These are phyloP conservation scores for Coniochaeta sp. DNA, from an alignment of 2,329 filamentous ascomycete genomes.

Conservation along the genomic window DNA sequence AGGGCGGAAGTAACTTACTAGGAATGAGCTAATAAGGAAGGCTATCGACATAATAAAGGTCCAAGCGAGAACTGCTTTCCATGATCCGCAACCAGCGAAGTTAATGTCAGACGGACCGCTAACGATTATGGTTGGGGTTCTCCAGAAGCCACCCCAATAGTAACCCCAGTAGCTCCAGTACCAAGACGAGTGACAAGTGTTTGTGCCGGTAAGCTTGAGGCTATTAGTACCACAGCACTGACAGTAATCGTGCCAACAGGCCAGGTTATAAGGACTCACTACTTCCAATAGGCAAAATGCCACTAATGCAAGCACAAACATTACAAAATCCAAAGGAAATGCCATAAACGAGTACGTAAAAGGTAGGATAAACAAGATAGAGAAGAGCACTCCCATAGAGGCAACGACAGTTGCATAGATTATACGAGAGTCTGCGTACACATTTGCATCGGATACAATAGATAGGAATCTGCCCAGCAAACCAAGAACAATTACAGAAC, in stretches of 20 bases:
- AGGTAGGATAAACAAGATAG: slow-evolving; percentile 2
- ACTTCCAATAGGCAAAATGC: neutral
- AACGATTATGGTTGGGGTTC: too few species aligned
- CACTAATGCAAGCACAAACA: slow-evolving; percentile 2
- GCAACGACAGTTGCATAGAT: slow-evolving; percentile 3
- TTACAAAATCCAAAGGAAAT: slow-evolving; percentile 2
- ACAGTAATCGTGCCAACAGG: neutral
- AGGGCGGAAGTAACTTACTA: too few species aligned
- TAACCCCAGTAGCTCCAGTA: neutral
- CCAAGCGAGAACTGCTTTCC: too few species aligned
- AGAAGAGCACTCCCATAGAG: neutral
- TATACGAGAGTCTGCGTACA: neutral
- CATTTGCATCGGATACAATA: neutral
- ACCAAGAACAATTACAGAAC: slow-evolving; percentile 1
- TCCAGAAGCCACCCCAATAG: too few species aligned
- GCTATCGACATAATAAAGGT: too few species aligned
- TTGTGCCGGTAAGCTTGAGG: neutral
- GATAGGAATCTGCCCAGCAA: slow-evolving; percentile 2
- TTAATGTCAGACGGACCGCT: too few species aligned
- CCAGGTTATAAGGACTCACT: neutral
- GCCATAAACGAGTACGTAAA: slow-evolving; percentile 4
- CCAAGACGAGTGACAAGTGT: neutral
- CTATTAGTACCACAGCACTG: neutral
- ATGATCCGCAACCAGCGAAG: too few species aligned
- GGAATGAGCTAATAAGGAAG: too few species aligned